phyloP scores from a whole-genome alignment of 2,329 filamentous ascomycete genomes.

The Cryoendolithus antarcticus region DNA sequence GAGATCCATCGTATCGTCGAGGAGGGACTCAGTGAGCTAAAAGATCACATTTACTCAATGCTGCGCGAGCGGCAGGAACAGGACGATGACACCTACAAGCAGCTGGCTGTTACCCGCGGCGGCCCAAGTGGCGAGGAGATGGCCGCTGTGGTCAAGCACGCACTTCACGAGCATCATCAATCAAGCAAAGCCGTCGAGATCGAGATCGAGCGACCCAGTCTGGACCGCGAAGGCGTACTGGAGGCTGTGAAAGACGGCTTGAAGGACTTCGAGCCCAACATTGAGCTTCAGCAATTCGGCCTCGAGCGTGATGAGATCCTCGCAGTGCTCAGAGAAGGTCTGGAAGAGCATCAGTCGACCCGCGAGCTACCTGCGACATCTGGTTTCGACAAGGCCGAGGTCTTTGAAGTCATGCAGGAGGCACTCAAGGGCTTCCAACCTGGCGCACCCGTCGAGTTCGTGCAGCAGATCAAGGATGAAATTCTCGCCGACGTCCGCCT shows the following conservation, averaged over 20 bases:
- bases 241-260: conserved; percentile 80
- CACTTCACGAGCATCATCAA: conserved; percentile 46
- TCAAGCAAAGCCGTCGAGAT: conserved; percentile 18
- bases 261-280: conserved; percentile 89
- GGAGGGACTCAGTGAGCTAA: conserved; percentile 68
- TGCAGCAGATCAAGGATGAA: conserved; percentile 64
- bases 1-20: conserved; percentile 70
- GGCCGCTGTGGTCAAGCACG: conserved; percentile 70
- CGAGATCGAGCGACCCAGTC: not conserved
- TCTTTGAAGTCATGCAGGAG: conserved; percentile 74
- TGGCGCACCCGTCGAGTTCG: conserved; percentile 45
- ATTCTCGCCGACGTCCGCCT: conserved; percentile 74
- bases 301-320: conserved; percentile 84
- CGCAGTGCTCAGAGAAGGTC: conserved; percentile 71
- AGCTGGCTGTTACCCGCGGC: conserved; percentile 29
- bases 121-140: conserved; percentile 56
- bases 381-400: conserved; percentile 66
- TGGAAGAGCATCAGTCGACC: conserved; percentile 57
- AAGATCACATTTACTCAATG: conserved; percentile 68
- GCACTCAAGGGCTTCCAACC: conserved; percentile 72
- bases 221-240: conserved; percentile 62
- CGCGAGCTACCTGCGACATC: conserved; percentile 29
- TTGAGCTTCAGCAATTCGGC: conserved; percentile 79
- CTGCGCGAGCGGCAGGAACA: conserved; percentile 59
- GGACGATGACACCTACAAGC: conserved; percentile 22